phyloP scores from a whole-genome alignment of 2,329 filamentous ascomycete genomes.

The Aspergillus bombycis region DNA sequence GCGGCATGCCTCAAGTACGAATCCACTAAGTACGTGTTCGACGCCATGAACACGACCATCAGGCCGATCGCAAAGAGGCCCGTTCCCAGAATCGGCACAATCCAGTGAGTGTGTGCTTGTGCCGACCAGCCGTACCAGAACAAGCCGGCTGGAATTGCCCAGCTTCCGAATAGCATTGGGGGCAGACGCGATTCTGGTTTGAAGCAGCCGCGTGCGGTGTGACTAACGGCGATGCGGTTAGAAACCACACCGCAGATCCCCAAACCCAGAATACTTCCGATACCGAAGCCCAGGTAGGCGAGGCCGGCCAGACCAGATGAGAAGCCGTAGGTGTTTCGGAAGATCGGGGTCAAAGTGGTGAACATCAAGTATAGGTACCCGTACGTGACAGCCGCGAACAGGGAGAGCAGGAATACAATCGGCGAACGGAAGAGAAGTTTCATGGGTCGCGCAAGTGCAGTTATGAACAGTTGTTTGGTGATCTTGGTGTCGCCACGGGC shows the following conservation, averaged over 20 bases:
- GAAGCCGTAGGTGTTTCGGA: constrained; percentile 50
- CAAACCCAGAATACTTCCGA: constrained; percentile 39
- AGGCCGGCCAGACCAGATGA: constrained; percentile 45
- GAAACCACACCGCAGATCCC: constrained; percentile 35
- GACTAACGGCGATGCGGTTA: constrained; percentile 31
- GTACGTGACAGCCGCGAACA: constrained; percentile 55
- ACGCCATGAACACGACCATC: constrained; percentile 49
- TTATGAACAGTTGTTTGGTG: constrained; percentile 40
- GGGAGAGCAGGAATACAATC: constrained; percentile 45
- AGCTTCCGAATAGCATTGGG: constrained; percentile 55
- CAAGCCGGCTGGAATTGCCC: constrained; percentile 54
- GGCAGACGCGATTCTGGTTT: constrained; percentile 51
- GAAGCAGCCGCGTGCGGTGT: constrained; percentile 29
- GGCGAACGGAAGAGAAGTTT: constrained; percentile 39
- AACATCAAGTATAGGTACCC: constrained; percentile 58
- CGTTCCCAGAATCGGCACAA: constrained; percentile 60
- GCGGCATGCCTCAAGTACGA: constrained; percentile 63
- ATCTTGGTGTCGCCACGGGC: constrained; percentile 39
- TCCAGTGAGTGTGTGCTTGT: constrained; percentile 55
- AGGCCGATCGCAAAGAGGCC: constrained; percentile 38
- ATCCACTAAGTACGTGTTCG: constrained; percentile 68
- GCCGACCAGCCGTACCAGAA: constrained; percentile 51
- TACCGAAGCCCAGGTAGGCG: constrained; percentile 49
- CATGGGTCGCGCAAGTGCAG: constrained; percentile 49
- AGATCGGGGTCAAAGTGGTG: constrained; percentile 53